phyloP scores from a whole-genome alignment of 495 filamentous ascomycete species.

The Daldinia bambusicola region DNA sequence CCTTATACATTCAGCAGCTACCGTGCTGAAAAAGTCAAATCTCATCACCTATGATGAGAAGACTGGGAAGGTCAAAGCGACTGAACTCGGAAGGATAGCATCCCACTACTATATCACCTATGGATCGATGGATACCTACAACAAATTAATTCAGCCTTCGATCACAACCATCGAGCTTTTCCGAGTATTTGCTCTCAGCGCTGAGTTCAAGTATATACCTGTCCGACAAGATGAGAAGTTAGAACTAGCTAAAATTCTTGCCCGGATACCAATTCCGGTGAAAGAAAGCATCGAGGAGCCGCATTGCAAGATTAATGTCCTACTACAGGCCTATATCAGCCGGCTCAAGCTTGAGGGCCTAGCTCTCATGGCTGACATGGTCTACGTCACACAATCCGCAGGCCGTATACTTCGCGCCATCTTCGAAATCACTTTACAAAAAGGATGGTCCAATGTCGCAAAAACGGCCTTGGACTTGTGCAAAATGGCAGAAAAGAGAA shows the following conservation, averaged over 20 bases:
- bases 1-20: slow-evolving; percentile 92
- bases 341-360: slow-evolving; percentile 92
- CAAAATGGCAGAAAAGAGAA: slow-evolving; percentile 99
- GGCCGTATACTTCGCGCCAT: slow-evolving; percentile 95
- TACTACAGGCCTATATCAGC: slow-evolving; percentile 96
- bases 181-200: slow-evolving; percentile 95
- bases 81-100: slow-evolving; percentile 92
- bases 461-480: slow-evolving; percentile 94
- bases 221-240: slow-evolving; percentile 98
- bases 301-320: slow-evolving; percentile 98
- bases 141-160: slow-evolving; percentile 91
- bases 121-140: slow-evolving; percentile 95
- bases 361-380: slow-evolving; percentile 97
- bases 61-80: slow-evolving; percentile 86
- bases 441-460: slow-evolving; percentile 94
- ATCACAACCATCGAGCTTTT: slow-evolving; percentile 94
- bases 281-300: slow-evolving; percentile 98
- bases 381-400: slow-evolving; percentile 98
- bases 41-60: slow-evolving; percentile 96
- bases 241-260: slow-evolving; percentile 90
- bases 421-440: slow-evolving; percentile 95
- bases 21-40: slow-evolving; percentile 84
- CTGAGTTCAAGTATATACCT: slow-evolving; percentile 99
- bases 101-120: slow-evolving; percentile 99
- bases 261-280: slow-evolving; percentile 91